Evolutionary conservation across 2,329 filamentous ascomycete species (phyloP), one percentile per base, ranked within the genome.

Genomic region (Xylariaceae sp.): DNA sequence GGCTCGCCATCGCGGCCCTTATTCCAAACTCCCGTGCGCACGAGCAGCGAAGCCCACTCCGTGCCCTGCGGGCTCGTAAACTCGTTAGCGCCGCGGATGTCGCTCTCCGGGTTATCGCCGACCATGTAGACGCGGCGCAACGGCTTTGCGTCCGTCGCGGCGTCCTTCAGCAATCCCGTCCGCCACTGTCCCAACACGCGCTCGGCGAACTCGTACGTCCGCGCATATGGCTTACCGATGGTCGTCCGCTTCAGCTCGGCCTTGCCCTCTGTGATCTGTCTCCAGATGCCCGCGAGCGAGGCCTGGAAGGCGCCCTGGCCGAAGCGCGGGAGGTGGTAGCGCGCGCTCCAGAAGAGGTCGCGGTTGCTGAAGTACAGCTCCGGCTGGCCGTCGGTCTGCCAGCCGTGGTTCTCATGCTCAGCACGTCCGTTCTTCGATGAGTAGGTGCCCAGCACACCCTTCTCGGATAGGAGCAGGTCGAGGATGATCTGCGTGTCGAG

Each of bases 241-340:
- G 89, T 80, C 0, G 80, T 84, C 64, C 85, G 85, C 56, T 80
- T 73, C 55, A 94, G 73, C 67, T 82, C 71, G 4, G 71, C 74
- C 51, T 80, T 78, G 3, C 84, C 86, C 9, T 80, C 80, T 0
- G 90, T 95, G 3, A 90, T 77, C 17, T 86, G 84, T 4, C 77
- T 73, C 91, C 92, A 97, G 1, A 94, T 82, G 0, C 92, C 92
- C 64, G 87, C 83, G 13, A 97, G 76, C 0, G 92, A 89, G 50
- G 88, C 88, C 62, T 90, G 85, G 74, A 97, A 97, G 0, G 90
- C 92, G 15, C 94, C 94, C 73, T 97, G 94, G 0, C 93, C 94
- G 48, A 97, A 83, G 4, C 94, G 87, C 35, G 93, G 90, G 53
- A 93, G 82, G 61, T 89, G 90, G 73, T 96, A 93, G 39, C 83